Evolutionary conservation across 1,284 basidiomycete species (phyloP).

Genomic region (Microstroma glucosiphilum): DNA sequence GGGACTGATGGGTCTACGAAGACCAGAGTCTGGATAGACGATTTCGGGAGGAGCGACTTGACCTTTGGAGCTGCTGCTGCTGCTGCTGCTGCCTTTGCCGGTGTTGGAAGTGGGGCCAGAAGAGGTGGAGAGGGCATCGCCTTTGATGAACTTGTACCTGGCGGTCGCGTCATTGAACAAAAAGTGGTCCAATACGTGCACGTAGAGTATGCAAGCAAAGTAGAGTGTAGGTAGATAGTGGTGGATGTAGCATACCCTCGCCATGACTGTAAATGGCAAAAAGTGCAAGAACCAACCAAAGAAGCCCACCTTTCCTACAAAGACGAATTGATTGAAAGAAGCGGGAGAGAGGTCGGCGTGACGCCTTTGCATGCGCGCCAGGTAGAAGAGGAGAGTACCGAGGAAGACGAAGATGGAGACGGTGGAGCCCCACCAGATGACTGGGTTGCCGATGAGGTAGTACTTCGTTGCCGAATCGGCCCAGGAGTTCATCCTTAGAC

Average conservation of each 20-base stretch:
- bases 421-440: slow-evolving; percentile 83
- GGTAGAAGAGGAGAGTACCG: slow-evolving; percentile 62
- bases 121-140: not conserved
- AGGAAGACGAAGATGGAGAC: slow-evolving; percentile 63
- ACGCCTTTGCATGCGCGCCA: slow-evolving; percentile 77
- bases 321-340: slow-evolving; percentile 87
- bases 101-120: too few relatives aligned
- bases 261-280: slow-evolving; percentile 17
- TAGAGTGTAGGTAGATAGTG: slow-evolving; percentile 86
- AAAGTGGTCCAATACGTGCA: slow-evolving; percentile 85
- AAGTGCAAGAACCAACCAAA: slow-evolving; percentile 83
- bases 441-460: slow-evolving; percentile 84
- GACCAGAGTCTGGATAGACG: not conserved
- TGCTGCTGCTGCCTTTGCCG: too few relatives aligned
- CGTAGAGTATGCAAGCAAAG: slow-evolving; percentile 87
- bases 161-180: slow-evolving; percentile 52
- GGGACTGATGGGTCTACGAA: slow-evolving; percentile 53
- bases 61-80: too few relatives aligned
- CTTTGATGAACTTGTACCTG: slow-evolving; percentile 24
- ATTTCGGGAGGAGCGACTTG: too few relatives aligned
- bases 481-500: slow-evolving; percentile 89
- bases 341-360: slow-evolving; percentile 83
- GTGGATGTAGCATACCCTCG: slow-evolving; percentile 72
- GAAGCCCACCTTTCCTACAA: slow-evolving; percentile 82
- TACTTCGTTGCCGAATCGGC: slow-evolving; percentile 75